Conservation (phyloP, 768 basidiomycete genomes). For the Psilocybe azurescens region DNA sequence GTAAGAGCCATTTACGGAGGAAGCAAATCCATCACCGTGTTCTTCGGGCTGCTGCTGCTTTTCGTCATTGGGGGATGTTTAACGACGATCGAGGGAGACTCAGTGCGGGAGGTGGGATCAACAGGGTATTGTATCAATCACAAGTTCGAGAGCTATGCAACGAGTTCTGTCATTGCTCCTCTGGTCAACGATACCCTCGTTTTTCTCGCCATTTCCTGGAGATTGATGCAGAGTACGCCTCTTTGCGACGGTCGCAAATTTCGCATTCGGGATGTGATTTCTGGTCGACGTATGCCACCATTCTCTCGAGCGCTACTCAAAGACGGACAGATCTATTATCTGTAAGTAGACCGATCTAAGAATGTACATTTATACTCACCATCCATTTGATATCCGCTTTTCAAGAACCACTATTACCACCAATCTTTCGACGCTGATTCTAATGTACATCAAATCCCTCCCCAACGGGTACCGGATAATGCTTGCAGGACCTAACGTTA, state of each 20-base stretch:
- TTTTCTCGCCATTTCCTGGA: slow-evolving; percentile 3
- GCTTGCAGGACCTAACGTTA: neutral
- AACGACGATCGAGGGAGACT: slow-evolving; percentile 24
- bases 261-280: neutral
- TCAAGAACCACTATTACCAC: neutral
- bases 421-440: neutral
- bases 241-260: no score
- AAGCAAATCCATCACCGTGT: slow-evolving; percentile 16
- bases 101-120: slow-evolving; percentile 18
- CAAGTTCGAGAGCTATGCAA: neutral
- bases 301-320: neutral
- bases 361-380: neutral
- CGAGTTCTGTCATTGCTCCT: slow-evolving; percentile 2
- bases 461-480: neutral
- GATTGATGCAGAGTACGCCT: neutral
- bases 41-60: slow-evolving; percentile 33
- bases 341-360: neutral
- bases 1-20: slow-evolving; percentile 24
- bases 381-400: neutral
- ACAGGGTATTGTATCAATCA: slow-evolving; percentile 14
- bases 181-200: slow-evolving; percentile 4
- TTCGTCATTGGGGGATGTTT: slow-evolving; percentile 25
- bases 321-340: slow-evolving; percentile 4
- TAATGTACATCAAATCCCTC: neutral
- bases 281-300: neutral